Conservation (phyloP, 2,329 filamentous ascomycete genomes). For the Calonectria fujianensis region DNA sequence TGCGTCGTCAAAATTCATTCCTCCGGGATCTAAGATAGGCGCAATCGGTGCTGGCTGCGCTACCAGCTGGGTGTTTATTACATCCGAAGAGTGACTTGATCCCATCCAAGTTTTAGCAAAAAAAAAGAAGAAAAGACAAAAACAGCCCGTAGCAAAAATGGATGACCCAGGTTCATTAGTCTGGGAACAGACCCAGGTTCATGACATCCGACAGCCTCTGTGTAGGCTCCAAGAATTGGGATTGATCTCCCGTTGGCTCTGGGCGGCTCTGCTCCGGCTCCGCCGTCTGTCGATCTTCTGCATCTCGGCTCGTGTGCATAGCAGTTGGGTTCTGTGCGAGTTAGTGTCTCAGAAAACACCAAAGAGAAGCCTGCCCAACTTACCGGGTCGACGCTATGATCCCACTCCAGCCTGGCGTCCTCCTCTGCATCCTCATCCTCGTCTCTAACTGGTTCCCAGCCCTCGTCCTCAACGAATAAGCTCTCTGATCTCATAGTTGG, state of each 20-base stretch:
- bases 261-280: slow-evolving; percentile 47
- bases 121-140: background rate
- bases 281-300: slow-evolving; percentile 48
- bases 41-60: slow-evolving; percentile 90
- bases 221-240: slow-evolving; percentile 77
- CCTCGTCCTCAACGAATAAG: slow-evolving; percentile 85
- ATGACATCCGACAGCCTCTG: slow-evolving; percentile 83
- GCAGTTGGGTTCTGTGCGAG: slow-evolving; percentile 65
- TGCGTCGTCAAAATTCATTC: slow-evolving; percentile 73
- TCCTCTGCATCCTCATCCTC: slow-evolving; percentile 79
- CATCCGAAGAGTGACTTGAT: slow-evolving; percentile 48
- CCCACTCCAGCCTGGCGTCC: slow-evolving; percentile 83
- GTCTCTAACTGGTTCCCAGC: slow-evolving; percentile 81
- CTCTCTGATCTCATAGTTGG: slow-evolving; percentile 79
- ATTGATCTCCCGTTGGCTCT: slow-evolving; percentile 54
- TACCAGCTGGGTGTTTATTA: slow-evolving; percentile 82
- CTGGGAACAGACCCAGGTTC: slow-evolving; percentile 66
- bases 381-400: slow-evolving; percentile 79
- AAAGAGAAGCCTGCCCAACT: slow-evolving; percentile 54
- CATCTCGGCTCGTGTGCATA: slow-evolving; percentile 65
- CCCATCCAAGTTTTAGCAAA: slow-evolving; percentile 39
- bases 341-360: slow-evolving; percentile 52
- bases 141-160: background rate
- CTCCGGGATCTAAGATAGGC: slow-evolving; percentile 71
- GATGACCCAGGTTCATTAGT: slow-evolving; percentile 50